Conservation (phyloP, 2,329 filamentous ascomycete genomes). For the Alternaria alternata region DNA sequence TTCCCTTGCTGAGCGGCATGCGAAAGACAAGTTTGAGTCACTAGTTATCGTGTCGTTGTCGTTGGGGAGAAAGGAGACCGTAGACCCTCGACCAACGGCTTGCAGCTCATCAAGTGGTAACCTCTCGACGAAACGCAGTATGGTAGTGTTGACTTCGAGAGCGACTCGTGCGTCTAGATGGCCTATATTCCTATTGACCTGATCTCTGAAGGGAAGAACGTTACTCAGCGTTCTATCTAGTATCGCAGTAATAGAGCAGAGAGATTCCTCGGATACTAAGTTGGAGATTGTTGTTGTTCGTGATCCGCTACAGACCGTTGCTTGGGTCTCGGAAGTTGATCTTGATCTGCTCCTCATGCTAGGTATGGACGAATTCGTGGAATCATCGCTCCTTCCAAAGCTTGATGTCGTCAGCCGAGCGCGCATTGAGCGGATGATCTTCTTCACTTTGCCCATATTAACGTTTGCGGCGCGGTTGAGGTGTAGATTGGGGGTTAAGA, state of each 20-base stretch:
- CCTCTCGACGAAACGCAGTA: constrained; percentile 4
- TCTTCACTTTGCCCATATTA: constrained; percentile 9
- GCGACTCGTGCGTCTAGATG: background rate
- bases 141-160: constrained; percentile 14
- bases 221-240: background rate
- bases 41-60: background rate
- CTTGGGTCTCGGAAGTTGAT: background rate
- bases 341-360: background rate
- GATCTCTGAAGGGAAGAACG: background rate
- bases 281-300: background rate
- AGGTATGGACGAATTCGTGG: background rate
- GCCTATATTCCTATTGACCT: background rate
- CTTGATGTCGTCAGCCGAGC: background rate
- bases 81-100: background rate
- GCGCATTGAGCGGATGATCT: constrained; percentile 1
- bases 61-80: background rate
- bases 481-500: background rate
- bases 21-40: constrained; percentile 2
- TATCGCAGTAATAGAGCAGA: background rate
- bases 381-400: background rate
- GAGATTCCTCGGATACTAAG: background rate
- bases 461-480: background rate
- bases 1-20: background rate
- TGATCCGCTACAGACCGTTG: background rate
- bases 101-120: constrained; percentile 8